Conservation (phyloP, 148 eudicot species). For the Agrostemma githago region DNA sequence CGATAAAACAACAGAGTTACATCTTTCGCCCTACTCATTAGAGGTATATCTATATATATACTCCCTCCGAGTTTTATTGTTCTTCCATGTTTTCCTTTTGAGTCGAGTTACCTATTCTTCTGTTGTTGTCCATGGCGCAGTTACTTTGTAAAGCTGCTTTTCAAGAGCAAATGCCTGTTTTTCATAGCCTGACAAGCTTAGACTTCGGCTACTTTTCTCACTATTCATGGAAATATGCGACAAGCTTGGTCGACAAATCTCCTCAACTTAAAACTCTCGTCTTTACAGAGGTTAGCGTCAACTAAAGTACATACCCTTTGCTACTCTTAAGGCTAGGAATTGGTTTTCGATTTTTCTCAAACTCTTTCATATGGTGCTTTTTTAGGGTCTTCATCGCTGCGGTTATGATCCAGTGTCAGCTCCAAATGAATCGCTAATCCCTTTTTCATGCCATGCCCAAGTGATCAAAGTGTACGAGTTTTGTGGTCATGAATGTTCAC, state of each 20-base stretch:
- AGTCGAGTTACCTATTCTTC: no score
- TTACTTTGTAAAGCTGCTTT: neutral
- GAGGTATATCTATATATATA: neutral
- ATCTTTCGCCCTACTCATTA: neutral
- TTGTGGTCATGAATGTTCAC: neutral
- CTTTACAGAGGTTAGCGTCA: neutral
- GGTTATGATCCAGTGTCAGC: neutral
- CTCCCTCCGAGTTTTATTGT: no score
- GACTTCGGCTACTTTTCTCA: neutral
- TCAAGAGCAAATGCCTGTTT: neutral
- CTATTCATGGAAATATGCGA: neutral
- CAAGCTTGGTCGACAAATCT: neutral
- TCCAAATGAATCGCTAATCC: neutral
- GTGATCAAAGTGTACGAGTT: neutral
- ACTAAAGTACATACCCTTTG: neutral
- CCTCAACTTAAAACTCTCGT: neutral
- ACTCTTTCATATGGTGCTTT: neutral
- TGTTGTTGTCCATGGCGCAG: neutral
- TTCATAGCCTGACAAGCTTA: neutral
- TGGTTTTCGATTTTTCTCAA: neutral
- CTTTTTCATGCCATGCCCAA: neutral
- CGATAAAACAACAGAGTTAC: neutral
- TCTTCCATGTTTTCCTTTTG: no score
- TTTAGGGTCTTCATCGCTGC: no score
- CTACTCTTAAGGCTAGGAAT: neutral